phyloP scores from a whole-genome alignment of 202 grass and related monocot genomes.

The Hordeum pubiflorum region DNA sequence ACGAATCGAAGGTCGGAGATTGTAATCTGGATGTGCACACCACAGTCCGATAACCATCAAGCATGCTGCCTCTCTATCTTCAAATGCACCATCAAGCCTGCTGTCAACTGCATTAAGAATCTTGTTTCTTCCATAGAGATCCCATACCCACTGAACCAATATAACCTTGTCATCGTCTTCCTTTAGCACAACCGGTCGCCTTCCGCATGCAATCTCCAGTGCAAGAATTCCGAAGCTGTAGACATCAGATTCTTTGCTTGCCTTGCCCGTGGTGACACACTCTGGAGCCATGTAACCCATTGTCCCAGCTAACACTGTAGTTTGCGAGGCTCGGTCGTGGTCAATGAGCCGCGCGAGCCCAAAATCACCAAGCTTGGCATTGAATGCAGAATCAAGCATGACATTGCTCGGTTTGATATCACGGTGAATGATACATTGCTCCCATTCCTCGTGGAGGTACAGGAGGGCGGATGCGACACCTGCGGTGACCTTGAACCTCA shows the following conservation, averaged over 20 bases:
- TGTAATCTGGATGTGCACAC: conserved; percentile 61
- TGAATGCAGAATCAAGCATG: conserved; percentile 74
- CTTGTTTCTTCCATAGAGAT: conserved; percentile 50
- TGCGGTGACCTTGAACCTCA: conserved; percentile 42
- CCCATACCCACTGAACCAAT: conserved; percentile 66
- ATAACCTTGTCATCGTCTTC: conserved; percentile 33
- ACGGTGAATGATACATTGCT: conserved; percentile 69
- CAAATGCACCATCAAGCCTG: conserved; percentile 43
- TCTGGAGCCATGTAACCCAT: conserved; percentile 81
- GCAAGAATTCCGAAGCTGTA: conserved; percentile 60
- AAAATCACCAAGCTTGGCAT: conserved; percentile 78
- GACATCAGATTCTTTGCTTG: conserved; percentile 63
- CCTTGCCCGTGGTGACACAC: conserved; percentile 46
- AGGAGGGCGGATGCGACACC: conserved; percentile 61
- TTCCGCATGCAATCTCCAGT: conserved; percentile 54
- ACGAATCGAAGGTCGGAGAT: conserved; percentile 37
- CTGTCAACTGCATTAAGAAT: conserved; percentile 38
- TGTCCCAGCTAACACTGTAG: conserved; percentile 63
- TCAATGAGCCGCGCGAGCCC: conserved; percentile 59
- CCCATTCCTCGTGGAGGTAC: conserved; percentile 79
- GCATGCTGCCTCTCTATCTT: conserved; percentile 25
- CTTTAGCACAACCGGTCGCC: conserved; percentile 41
- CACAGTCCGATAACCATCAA: conserved; percentile 56
- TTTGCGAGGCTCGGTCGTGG: conserved; percentile 51
- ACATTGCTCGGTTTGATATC: conserved; percentile 83